Base-by-base conservation (phyloP, 164 flowering plant genomes). In the Cinnamomum micranthum region DNA sequence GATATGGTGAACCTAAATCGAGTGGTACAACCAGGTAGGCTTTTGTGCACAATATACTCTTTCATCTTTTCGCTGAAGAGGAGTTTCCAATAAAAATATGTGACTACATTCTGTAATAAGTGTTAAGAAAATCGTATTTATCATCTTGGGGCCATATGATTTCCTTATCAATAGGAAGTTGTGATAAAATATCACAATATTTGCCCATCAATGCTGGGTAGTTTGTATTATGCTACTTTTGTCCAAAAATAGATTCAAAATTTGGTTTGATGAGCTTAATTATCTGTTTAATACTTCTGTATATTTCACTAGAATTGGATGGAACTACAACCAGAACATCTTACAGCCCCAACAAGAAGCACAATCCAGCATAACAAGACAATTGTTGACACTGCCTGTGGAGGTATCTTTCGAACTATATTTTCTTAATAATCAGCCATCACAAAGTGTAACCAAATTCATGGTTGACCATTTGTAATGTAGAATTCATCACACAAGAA, bases 1-100 rank as follows among this genome's bases (percentile, higher is more conserved):
- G 87, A 84, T 89, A 83, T 77, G 83, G 79, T 73, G 89, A 88
- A 78, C 83, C 90, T 66, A 90, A 85, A 73, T 78, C 85, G 20
- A 77, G 78, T 70, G 77, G 73, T 66, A 52, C 86, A 50, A 47
- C 79, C 51, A 84, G 89, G 89, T 88, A 85, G 55, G n/a, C 62
- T 17, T 58, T 22, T 64, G 17, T 64, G 58, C 72, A 41, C 4
- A 67, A 58, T 64, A 19, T 10, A 24, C n/a, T 55, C 60, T 15
- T 3, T 14, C 19, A 15, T 55, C 60, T 13, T 55, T 55, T 55
- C 60, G 5, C 60, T 15, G 33, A 14, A 11, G 22, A 0, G 27
- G 69, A 28, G 31, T 9, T 27, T 23, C n/a, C 64, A 28, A 11
- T 25, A 58, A 51, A 27, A 27, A 27, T 58, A 25, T 17, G 27